These are phyloP conservation scores for Aspergillus fumigatiaffinis DNA, from an alignment of 2,329 filamentous ascomycete species.

Conservation along the genomic window DNA sequence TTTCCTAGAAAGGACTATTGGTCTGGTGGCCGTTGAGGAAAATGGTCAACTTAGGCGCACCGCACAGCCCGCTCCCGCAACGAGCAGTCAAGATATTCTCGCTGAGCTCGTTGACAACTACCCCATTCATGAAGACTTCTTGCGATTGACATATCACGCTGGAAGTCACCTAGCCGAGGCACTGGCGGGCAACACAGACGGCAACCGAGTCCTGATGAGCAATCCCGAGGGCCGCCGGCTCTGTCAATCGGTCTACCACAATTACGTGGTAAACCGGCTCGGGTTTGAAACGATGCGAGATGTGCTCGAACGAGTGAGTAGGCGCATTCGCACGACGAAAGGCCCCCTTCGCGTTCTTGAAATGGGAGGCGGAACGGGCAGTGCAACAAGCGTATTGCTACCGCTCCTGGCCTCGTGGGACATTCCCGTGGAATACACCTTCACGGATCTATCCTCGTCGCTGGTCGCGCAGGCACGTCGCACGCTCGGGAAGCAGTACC, in stretches of 20 bases:
- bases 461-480: constrained; percentile 33
- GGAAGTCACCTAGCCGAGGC: background rate
- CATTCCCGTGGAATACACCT: constrained; percentile 36
- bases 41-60: constrained; percentile 25
- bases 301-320: background rate
- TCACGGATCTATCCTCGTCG: constrained; percentile 37
- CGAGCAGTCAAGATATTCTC: background rate
- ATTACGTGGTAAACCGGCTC: background rate
- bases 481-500: constrained; percentile 24
- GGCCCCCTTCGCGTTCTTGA: constrained; percentile 38
- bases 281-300: background rate
- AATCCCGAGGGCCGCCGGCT: background rate
- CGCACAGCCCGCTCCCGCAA: constrained; percentile 13
- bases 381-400: constrained; percentile 32
- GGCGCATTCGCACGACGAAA: constrained; percentile 14
- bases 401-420: constrained; percentile 21
- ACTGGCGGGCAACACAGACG: constrained; percentile 1
- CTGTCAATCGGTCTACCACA: background rate
- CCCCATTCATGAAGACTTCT: background rate
- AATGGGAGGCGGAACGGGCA: constrained; percentile 38
- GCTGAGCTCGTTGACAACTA: background rate
- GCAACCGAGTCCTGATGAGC: background rate
- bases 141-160: background rate
- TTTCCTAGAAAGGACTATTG: constrained; percentile 24
- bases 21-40: constrained; percentile 23